Evolutionary conservation across 2,329 filamentous ascomycete genomes (phyloP).

Genomic region (Trichoderma simmonsii): DNA sequence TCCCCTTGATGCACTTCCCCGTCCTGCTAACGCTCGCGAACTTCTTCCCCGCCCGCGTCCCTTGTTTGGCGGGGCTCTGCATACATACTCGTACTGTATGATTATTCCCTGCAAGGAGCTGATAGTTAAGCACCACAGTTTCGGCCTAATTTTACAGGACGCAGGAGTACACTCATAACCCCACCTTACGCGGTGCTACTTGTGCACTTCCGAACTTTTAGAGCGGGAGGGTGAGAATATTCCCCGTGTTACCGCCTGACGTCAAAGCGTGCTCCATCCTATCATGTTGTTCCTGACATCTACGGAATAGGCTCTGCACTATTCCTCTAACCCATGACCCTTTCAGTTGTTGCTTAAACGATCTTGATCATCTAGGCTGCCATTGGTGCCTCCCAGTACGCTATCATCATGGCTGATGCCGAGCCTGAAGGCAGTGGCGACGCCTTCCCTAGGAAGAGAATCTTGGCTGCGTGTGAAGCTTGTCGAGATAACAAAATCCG

Average conservation of each 20-base stretch:
- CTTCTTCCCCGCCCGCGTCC: neutral
- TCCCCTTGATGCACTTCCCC: neutral
- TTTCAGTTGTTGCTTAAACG: neutral
- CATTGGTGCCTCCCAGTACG: neutral
- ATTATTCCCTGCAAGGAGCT: neutral
- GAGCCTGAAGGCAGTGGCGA: neutral
- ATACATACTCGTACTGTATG: neutral
- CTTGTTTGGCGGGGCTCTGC: neutral
- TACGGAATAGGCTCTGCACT: neutral
- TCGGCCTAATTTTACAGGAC: neutral
- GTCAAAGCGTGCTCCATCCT: neutral
- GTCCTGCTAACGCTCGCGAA: neutral
- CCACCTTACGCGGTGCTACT: neutral
- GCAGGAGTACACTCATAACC: neutral
- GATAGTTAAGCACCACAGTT: neutral
- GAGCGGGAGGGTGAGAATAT: neutral
- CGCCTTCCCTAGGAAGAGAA: constrained; percentile 21
- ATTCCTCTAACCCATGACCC: neutral
- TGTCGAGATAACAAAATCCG: constrained; percentile 54
- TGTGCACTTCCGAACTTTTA: neutral
- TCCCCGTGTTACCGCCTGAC: neutral
- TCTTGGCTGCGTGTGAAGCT: constrained; percentile 50
- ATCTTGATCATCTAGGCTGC: neutral
- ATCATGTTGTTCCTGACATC: neutral
- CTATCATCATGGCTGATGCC: neutral